A percentile compares a stretch with the other conserved stretches of the same genome.
Conservation (phyloP, 768 basidiomycete species). For the Russula dissimulans region DNA sequence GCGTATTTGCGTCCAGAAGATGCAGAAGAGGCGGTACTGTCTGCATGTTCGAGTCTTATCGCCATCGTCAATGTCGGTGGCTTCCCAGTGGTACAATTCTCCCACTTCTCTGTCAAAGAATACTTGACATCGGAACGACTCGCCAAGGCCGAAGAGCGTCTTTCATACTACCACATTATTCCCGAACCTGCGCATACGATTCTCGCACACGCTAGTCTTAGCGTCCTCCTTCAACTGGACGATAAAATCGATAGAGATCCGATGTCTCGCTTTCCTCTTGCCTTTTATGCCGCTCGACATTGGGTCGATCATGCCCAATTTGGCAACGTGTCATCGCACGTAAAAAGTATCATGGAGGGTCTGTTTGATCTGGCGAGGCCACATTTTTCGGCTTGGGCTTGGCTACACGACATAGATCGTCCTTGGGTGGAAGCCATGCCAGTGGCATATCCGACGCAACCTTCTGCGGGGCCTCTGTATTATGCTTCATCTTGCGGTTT, state of each 20-base stretch:
- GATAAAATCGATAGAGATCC: not conserved
- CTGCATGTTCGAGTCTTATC: conserved; percentile 3
- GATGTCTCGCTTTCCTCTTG: not conserved
- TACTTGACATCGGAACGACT: conserved; percentile 7
- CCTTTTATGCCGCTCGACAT: not conserved
- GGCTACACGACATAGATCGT: not conserved
- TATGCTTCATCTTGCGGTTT: conserved; percentile 5
- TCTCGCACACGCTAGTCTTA: not conserved
- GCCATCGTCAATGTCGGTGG: not conserved
- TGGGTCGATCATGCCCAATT: conserved; percentile 3
- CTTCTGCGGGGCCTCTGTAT: not conserved
- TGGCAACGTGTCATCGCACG: not conserved
- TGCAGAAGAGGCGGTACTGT: not conserved
- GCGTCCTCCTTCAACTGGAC: conserved; percentile 1
- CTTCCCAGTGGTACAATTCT: not conserved
- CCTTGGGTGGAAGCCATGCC: not conserved
- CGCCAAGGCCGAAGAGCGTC: not conserved
- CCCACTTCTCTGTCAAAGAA: conserved; percentile 13
- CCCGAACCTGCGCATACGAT: not conserved
- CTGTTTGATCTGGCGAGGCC: not conserved
- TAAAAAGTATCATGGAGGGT: not conserved
- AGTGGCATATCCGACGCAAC: not conserved
- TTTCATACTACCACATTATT: conserved; percentile 4
- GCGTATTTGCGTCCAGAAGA: not conserved
- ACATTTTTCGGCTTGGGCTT: conserved; percentile 4